A percentile compares a stretch with the other conserved stretches of the same genome.
Evolutionary conservation across 345 rosid species (phyloP).

Genomic region (Viola odorata): DNA sequence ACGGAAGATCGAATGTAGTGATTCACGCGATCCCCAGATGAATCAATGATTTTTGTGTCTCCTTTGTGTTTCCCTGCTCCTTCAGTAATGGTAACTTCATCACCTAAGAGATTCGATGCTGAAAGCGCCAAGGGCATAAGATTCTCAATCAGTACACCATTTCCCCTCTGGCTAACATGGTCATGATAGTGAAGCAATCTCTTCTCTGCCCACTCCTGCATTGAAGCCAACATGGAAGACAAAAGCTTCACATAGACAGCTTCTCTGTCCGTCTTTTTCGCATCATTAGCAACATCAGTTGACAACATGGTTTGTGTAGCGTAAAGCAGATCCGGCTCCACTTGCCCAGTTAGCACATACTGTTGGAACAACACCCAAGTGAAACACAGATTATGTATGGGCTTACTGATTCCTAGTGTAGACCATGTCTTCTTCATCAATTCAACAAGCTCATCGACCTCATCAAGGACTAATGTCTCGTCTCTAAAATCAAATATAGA

Average conservation of each 20-base stretch:
- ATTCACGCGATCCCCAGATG: slow-evolving; percentile 52
- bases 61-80: slow-evolving; percentile 42
- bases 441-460: slow-evolving; percentile 83
- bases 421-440: slow-evolving; percentile 93
- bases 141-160: slow-evolving; percentile 47
- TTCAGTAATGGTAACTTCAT: slow-evolving; percentile 49
- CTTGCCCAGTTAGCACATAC: slow-evolving; percentile 53
- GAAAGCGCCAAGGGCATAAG: slow-evolving; percentile 66
- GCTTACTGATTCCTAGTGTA: slow-evolving; percentile 61
- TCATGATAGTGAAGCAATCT: slow-evolving; percentile 67
- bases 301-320: slow-evolving; percentile 72
- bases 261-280: slow-evolving; percentile 61
- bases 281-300: slow-evolving; percentile 64
- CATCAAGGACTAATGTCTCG: slow-evolving; percentile 76
- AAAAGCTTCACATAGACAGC: slow-evolving; percentile 53
- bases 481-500: slow-evolving; percentile 71
- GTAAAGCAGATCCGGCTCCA: slow-evolving; percentile 68
- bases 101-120: slow-evolving; percentile 57
- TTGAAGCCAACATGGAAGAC: slow-evolving; percentile 54
- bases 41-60: slow-evolving; percentile 38
- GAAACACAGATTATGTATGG: slow-evolving; percentile 68
- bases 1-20: slow-evolving; percentile 70
- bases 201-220: slow-evolving; percentile 85
- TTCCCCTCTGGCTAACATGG: slow-evolving; percentile 52
- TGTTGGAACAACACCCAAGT: slow-evolving; percentile 88